Evolutionary conservation across 306 rosid species (phyloP).

Genomic region (Fragaria iinumae): DNA sequence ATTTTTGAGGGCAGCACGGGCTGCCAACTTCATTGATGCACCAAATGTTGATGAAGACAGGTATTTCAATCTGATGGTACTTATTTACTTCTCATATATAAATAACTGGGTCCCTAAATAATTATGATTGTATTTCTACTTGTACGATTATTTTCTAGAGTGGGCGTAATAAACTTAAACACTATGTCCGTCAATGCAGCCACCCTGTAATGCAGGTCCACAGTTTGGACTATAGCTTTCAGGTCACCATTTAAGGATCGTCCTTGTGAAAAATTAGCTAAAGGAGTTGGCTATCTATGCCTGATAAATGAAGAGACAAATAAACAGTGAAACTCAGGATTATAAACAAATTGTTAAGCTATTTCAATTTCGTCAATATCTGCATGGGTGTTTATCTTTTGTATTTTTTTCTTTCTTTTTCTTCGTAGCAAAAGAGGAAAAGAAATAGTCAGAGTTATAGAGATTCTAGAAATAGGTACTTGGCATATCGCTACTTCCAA

Average conservation of each 20-base stretch:
- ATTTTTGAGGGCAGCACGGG: conserved; percentile 85
- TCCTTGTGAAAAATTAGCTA: background rate
- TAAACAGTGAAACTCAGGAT: background rate
- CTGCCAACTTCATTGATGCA: conserved; percentile 66
- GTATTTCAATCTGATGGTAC: conserved; percentile 36
- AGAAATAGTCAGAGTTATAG: no score
- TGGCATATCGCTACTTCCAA: no score
- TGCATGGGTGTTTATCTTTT: background rate
- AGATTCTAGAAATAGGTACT: no score
- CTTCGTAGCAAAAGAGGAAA: background rate
- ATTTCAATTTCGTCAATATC: background rate
- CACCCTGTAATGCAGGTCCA: background rate
- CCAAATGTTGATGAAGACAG: conserved; percentile 58
- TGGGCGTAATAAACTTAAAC: background rate
- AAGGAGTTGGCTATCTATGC: background rate
- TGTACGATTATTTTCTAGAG: background rate
- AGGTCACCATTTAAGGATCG: background rate
- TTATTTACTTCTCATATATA: background rate
- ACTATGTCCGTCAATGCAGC: background rate
- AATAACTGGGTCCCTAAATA: background rate
- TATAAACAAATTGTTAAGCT: background rate
- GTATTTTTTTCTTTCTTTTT: background rate
- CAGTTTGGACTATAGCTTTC: background rate
- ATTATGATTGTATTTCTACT: no score
- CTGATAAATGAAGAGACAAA: conserved; percentile 1